Conservation (phyloP, 1,284 basidiomycete genomes). For the Moesziomyces globuligerus region DNA sequence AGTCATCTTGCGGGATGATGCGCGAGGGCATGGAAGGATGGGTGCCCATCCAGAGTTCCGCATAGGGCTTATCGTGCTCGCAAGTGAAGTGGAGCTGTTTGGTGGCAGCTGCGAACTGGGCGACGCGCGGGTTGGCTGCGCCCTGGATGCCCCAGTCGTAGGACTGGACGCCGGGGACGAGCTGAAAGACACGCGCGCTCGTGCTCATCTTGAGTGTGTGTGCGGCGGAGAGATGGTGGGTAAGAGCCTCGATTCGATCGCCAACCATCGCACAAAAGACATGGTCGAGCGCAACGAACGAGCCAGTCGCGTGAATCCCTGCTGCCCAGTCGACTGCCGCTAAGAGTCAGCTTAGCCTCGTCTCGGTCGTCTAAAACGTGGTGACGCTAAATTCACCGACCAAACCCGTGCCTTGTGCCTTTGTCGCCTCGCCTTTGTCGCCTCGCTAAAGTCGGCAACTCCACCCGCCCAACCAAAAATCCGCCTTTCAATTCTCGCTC, state of each 20-base stretch:
- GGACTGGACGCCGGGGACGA: slow-evolving; percentile 64
- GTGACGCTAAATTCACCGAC: not conserved
- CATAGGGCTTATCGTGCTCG: slow-evolving; percentile 53
- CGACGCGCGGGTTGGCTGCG: slow-evolving; percentile 41
- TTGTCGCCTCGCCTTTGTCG: not conserved
- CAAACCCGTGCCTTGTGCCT: not conserved
- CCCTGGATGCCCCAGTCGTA: slow-evolving; percentile 66
- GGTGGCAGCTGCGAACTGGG: slow-evolving; percentile 53
- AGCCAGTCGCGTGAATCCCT: not conserved
- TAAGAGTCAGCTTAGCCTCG: not conserved
- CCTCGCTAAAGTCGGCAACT: not conserved
- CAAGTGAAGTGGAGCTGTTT: slow-evolving; percentile 34
- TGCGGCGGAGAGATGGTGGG: slow-evolving; percentile 10
- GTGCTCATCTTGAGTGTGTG: not conserved
- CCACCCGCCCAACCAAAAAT: not conserved
- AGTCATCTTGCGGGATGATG: slow-evolving; percentile 62
- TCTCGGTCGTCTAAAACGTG: not conserved
- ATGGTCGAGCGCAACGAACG: not conserved
- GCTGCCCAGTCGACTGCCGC: too few species aligned
- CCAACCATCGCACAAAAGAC: not conserved
- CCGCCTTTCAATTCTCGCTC: not conserved
- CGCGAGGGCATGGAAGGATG: slow-evolving; percentile 87
- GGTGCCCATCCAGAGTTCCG: slow-evolving; percentile 90
- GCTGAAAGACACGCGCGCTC: slow-evolving; percentile 34
- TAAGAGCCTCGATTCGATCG: slow-evolving; percentile 2